A percentile compares a stretch with the other conserved stretches of the same genome.
Evolutionary conservation across 176 grass and related monocot species (phyloP).

Genomic region (Panicum miliaceum): DNA sequence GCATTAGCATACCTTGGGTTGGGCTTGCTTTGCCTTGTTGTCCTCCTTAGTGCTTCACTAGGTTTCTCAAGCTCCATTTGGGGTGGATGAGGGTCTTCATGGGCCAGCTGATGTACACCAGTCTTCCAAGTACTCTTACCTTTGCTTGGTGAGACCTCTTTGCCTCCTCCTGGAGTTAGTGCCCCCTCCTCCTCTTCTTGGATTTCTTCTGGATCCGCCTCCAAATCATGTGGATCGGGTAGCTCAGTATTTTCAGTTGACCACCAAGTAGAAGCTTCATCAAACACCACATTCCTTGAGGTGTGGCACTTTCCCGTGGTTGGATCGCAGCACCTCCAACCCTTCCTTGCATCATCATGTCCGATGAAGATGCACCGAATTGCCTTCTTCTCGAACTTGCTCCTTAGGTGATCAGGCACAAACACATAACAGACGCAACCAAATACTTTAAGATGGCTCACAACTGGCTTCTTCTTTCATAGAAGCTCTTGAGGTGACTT

Average conservation of each 20-base stretch:
- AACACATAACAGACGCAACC: not conserved
- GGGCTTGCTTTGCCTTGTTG: not conserved
- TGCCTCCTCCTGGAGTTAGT: not conserved
- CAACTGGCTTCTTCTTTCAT: not conserved
- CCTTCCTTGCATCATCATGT: constrained; percentile 30
- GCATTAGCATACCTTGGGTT: not conserved
- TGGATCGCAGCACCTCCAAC: constrained; percentile 13
- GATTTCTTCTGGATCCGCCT: not conserved
- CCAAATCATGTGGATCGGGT: not conserved
- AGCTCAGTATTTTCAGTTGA: not conserved
- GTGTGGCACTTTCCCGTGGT: not conserved
- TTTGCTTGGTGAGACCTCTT: not conserved
- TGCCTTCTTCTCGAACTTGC: not conserved
- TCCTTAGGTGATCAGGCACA: too few species aligned
- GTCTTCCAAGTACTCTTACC: not conserved
- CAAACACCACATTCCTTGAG: not conserved
- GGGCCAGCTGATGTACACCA: not conserved
- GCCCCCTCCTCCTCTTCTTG: not conserved
- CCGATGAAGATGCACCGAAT: constrained; percentile 39
- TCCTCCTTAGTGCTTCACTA: not conserved
- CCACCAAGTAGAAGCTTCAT: not conserved
- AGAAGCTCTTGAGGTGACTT: constrained; percentile 22
- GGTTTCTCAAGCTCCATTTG: not conserved
- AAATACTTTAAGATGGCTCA: constrained; percentile 23
- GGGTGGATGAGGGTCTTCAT: not conserved